Conservation (phyloP, 192 early-diverging fungal species). For the Entomortierella parvispora region DNA sequence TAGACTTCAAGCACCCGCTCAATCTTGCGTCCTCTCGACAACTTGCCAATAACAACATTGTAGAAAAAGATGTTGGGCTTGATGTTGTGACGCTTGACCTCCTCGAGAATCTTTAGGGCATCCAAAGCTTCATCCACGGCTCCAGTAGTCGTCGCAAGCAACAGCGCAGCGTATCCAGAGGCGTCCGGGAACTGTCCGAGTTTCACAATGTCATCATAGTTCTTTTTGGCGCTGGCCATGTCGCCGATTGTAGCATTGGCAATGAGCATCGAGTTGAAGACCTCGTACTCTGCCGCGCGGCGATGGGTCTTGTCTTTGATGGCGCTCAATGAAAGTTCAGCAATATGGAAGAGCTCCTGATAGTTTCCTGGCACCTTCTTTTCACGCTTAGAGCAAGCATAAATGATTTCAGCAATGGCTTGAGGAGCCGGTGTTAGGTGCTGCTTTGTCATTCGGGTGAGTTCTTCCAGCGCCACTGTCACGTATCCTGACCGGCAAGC, state of each 20-base stretch:
- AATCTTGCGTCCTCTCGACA: conserved; percentile 65
- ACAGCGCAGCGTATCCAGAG: conserved; percentile 62
- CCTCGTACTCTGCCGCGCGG: conserved; percentile 30
- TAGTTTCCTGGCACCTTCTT: conserved; percentile 42
- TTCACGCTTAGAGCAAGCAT: conserved; percentile 48
- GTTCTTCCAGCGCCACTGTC: conserved; percentile 22
- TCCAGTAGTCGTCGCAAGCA: conserved; percentile 59
- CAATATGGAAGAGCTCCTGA: conserved; percentile 29
- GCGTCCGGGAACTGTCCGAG: conserved; percentile 58
- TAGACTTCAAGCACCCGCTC: conserved; percentile 58
- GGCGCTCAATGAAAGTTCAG: conserved; percentile 19
- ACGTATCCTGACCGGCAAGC: conserved; percentile 45
- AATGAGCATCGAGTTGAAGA: conserved; percentile 59
- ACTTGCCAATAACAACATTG: conserved; percentile 70
- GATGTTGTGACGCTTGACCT: conserved; percentile 62
- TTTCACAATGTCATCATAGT: conserved; percentile 60
- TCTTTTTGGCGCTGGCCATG: conserved; percentile 60
- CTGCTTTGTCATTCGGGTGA: conserved; percentile 28
- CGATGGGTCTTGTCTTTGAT: conserved; percentile 13
- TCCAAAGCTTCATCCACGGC: conserved; percentile 63
- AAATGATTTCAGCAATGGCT: conserved; percentile 48
- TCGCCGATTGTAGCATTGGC: conserved; percentile 62
- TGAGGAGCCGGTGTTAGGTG: conserved; percentile 36
- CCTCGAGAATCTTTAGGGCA: conserved; percentile 63
- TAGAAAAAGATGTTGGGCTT: conserved; percentile 68